Evolutionary conservation across 2,329 filamentous ascomycete species (phyloP), one percentile per base, ranked within the genome.

Genomic region (Neonectria hederae): DNA sequence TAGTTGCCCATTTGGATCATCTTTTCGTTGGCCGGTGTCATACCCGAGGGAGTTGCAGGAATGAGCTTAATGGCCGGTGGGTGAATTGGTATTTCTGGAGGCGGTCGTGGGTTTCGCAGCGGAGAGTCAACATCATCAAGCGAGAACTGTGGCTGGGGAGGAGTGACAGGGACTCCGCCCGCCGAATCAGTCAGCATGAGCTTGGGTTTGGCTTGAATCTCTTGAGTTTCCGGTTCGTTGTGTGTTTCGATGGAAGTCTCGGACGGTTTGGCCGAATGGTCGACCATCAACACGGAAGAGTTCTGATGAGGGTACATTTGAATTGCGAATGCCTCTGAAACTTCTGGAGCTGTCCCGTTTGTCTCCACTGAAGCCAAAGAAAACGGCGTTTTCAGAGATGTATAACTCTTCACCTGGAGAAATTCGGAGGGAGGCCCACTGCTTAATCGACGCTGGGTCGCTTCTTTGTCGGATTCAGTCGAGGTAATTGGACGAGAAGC

Each of bases 271-370:
- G 79, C 80, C 10, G 83, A 83, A 72, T 89, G 84, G 67, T 89
- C 80, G 30, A 90, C 85, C 76, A 90, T 83, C 45, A 89, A 75
- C 11, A 90, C 78, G 5, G 88, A 90, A 52, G 84, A 88, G 69
- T 90, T 90, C 70, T 90, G 87, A 67, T 90, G 88, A 21, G 86
- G 83, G 68, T 85, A 89, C 70, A 90, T 87, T 65, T 83, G 87
- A 59, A 90, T 83, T 42, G 86, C 87, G 73, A 86, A 78, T 35
- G 88, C 88, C 77, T 90, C 87, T 1, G 87, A 88, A 43, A 90
- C 84, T 68, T 89, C 88, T 4, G 83, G 81, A 3, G 86, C 88
- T n/a, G 88, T 89, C 35, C 82, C 84, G 40, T 81, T 85, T n/a
- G 87, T 88, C 58, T 89, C 88, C 52, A 89, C 82, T 0, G 88